Percentiles rank a stretch among this genome's conserved stretches.
phyloP scores from a whole-genome alignment of 768 basidiomycete species.

The Hydnomerulius pinastri region DNA sequence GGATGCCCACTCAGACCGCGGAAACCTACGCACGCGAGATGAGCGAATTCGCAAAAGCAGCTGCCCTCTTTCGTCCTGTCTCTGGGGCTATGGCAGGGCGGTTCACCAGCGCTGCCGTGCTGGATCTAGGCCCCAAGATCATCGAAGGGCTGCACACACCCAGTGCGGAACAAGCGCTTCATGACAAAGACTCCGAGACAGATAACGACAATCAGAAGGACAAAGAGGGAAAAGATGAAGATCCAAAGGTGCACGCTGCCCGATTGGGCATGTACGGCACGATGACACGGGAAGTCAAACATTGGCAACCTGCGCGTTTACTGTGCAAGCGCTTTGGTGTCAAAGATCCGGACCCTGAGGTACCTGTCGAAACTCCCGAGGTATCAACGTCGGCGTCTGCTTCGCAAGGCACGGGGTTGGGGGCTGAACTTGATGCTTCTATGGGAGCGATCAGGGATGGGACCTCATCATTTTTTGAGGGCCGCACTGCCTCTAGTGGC shows the following conservation, averaged over 20 bases:
- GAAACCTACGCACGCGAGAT: conserved; percentile 83
- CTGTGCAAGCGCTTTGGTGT: conserved; percentile 95
- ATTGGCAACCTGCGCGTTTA: conserved; percentile 82
- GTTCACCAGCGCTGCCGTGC: conserved; percentile 80
- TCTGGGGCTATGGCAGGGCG: conserved; percentile 90
- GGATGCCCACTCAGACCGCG: conserved; percentile 55
- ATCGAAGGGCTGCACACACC: conserved; percentile 73
- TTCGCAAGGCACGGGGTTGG: conserved; percentile 6
- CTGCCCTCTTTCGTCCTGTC: conserved; percentile 88
- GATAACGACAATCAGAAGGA: conserved; percentile 41
- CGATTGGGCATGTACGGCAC: conserved; percentile 87
- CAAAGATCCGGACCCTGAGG: conserved; percentile 77
- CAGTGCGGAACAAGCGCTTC: conserved; percentile 33
- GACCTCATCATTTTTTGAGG: background rate
- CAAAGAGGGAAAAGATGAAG: conserved; percentile 55
- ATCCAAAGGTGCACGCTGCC: conserved; percentile 81
- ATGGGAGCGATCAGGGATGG: background rate
- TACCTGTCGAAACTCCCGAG: conserved; percentile 34
- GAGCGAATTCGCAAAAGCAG: conserved; percentile 83
- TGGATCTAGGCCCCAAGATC: conserved; percentile 65
- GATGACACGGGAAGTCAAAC: conserved; percentile 71
- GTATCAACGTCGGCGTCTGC: conserved; percentile 23
- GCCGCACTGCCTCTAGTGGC: conserved; percentile 15
- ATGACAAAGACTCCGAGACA: conserved; percentile 44
- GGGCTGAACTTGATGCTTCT: background rate